Evolutionary conservation across 129 eudicot genomes (phyloP).

Genomic region (Ambrosia artemisiifolia): DNA sequence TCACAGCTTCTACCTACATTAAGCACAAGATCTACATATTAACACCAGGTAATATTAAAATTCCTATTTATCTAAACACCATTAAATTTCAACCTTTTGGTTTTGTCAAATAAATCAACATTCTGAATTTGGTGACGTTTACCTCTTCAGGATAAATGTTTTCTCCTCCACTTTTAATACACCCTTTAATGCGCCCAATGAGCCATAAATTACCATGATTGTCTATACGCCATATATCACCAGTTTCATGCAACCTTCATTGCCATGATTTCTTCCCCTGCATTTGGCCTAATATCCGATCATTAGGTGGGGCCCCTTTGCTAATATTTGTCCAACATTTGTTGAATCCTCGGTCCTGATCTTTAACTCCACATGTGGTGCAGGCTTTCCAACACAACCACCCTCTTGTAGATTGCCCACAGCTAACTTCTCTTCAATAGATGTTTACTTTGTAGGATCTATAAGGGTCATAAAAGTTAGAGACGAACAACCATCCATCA

Average conservation of each 20-base stretch:
- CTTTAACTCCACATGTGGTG: conserved; percentile 80
- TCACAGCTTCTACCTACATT: conserved; percentile 63
- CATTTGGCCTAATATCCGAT: conserved; percentile 69
- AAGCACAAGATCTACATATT: neutral
- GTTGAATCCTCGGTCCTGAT: conserved; percentile 38
- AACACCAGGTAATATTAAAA: neutral
- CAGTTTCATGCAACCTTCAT: conserved; percentile 80
- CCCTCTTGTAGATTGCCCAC: conserved; percentile 42
- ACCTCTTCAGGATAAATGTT: conserved; percentile 96
- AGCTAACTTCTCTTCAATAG: conserved; percentile 6
- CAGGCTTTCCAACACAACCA: conserved; percentile 86
- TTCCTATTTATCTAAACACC: neutral
- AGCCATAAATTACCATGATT: conserved; percentile 82
- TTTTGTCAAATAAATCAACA: neutral
- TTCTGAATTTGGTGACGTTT: neutral
- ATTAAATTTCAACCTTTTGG: too few species aligned
- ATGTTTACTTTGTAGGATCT: conserved; percentile 44
- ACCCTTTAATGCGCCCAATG: conserved; percentile 75
- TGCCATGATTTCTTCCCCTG: neutral
- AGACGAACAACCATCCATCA: conserved; percentile 94
- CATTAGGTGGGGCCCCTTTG: conserved; percentile 87
- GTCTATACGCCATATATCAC: conserved; percentile 84
- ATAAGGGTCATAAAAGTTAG: conserved; percentile 73
- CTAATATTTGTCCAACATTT: conserved; percentile 58
- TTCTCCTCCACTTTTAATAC: conserved; percentile 95